A percentile compares a stretch with the other conserved stretches of the same genome.
Evolutionary conservation across 2,329 filamentous ascomycete species (phyloP).

Genomic region (Amphichorda felina): DNA sequence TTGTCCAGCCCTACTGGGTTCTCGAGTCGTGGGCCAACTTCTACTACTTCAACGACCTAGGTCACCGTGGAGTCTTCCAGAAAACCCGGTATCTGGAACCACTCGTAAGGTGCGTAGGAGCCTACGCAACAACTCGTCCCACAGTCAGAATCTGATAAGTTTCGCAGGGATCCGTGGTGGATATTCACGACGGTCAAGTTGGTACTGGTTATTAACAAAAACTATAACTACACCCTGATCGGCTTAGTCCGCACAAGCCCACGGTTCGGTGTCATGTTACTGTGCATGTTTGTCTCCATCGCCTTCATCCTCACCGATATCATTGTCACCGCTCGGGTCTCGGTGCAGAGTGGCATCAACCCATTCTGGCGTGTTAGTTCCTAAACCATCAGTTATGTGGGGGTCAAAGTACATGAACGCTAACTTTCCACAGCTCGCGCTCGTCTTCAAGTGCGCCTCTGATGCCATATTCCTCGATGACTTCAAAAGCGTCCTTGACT

Average conservation of each 20-base stretch:
- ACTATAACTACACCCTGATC: conserved; percentile 6
- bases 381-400: no score
- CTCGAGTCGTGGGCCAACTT: conserved; percentile 7
- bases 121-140: no score
- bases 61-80: conserved; percentile 2
- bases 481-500: conserved; percentile 8
- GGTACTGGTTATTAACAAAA: conserved; percentile 7
- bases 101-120: conserved; percentile 2
- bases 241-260: conserved; percentile 6
- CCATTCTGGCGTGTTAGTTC: conserved; percentile 7
- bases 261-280: conserved; percentile 7
- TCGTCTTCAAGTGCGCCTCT: conserved; percentile 9
- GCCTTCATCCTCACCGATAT: conserved; percentile 7
- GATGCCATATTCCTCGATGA: conserved; percentile 9
- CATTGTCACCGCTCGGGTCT: conserved; percentile 1
- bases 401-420: not conserved
- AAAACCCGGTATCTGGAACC: conserved; percentile 6
- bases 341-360: conserved; percentile 7
- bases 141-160: not conserved
- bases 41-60: conserved; percentile 6
- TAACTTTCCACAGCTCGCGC: conserved; percentile 6
- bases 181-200: conserved; percentile 7
- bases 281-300: conserved; percentile 7
- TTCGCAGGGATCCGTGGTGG: conserved; percentile 7
- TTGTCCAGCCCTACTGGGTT: conserved; percentile 7